A percentile compares a stretch with the other conserved stretches of the same genome.
These are phyloP conservation scores for Hirschioporus abietinus DNA, from an alignment of 768 basidiomycete genomes.

Conservation along the genomic window DNA sequence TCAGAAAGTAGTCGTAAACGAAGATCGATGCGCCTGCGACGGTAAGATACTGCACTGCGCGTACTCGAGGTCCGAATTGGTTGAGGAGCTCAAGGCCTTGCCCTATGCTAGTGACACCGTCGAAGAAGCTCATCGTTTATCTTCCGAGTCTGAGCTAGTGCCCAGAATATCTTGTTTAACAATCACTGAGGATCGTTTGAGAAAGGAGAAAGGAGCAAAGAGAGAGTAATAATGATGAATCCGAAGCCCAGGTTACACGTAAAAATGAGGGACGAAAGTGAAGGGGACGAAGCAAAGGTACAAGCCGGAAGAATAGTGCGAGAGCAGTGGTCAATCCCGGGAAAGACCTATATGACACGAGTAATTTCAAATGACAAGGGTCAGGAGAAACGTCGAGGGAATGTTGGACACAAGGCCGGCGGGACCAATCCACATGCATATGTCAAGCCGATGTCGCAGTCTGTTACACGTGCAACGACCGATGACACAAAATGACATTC, in stretches of 20 bases:
- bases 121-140: background rate
- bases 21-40: background rate
- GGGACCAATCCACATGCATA: background rate
- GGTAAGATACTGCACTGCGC: constrained; percentile 1
- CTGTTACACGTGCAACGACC: background rate
- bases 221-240: background rate
- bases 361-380: background rate
- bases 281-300: background rate
- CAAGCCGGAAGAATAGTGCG: background rate
- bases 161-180: background rate
- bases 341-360: background rate
- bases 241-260: background rate
- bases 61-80: background rate
- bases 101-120: background rate
- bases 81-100: background rate
- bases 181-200: background rate
- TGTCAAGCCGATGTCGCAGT: background rate
- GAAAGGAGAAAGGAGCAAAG: background rate
- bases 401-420: background rate
- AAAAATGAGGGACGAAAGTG: background rate
- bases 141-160: background rate
- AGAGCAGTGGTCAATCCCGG: background rate
- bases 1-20: background rate
- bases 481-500: background rate
- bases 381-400: background rate